phyloP scores from a whole-genome alignment of 2,329 filamentous ascomycete species.

The Fusarium nanum region DNA sequence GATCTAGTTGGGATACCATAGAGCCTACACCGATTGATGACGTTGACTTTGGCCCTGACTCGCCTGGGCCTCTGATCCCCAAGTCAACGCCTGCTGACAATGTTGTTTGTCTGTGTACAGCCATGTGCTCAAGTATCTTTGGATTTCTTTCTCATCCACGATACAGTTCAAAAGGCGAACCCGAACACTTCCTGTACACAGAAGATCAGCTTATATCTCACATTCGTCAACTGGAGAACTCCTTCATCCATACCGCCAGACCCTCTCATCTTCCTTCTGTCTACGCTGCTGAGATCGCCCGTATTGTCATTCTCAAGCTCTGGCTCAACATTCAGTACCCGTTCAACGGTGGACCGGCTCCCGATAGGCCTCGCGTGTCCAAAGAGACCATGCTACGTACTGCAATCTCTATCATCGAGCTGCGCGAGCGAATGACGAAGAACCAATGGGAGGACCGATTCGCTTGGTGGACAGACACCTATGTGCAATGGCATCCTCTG shows the following conservation, averaged over 20 bases:
- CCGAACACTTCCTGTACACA: constrained; percentile 39
- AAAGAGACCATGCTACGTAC: constrained; percentile 59
- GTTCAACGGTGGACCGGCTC: constrained; percentile 50
- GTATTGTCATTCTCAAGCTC: constrained; percentile 59
- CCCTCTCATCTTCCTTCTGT: constrained; percentile 50
- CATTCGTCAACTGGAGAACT: constrained; percentile 54
- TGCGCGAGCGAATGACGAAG: constrained; percentile 50
- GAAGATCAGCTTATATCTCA: constrained; percentile 57
- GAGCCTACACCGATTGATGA: constrained; percentile 67
- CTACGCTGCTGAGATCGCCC: constrained; percentile 55
- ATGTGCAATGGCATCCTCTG: constrained; percentile 67
- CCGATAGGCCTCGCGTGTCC: constrained; percentile 50
- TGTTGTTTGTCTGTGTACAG: constrained; percentile 55
- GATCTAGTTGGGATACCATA: constrained; percentile 58
- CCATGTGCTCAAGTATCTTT: constrained; percentile 55
- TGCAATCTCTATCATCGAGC: constrained; percentile 60
- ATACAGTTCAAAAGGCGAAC: constrained; percentile 32
- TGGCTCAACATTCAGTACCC: constrained; percentile 62
- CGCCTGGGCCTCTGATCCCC: constrained; percentile 49
- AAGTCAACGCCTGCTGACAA: constrained; percentile 55
- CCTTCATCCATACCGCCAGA: constrained; percentile 54
- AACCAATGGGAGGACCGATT: constrained; percentile 53
- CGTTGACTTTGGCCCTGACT: constrained; percentile 58
- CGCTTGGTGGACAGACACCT: constrained; percentile 62
- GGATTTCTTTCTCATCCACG: constrained; percentile 54